Base-by-base conservation (phyloP, 805 yeast genomes). In the Candida piceae region DNA sequence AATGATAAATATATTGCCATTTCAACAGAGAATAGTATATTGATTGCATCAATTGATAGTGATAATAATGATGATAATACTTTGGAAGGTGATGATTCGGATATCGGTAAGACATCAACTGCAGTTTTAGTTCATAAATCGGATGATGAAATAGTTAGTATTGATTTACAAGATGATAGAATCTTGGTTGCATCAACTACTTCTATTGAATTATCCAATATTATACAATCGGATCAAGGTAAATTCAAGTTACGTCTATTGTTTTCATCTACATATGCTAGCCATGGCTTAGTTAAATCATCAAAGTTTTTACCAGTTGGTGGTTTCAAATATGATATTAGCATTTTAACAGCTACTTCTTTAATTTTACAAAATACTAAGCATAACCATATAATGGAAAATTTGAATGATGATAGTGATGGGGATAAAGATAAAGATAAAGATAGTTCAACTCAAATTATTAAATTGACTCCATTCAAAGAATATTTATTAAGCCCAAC, bases 341-440 rank as follows among this genome's bases (percentile, higher is more conserved):
- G 46, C 1, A 46, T 57, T 19, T 37, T 57, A 19, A 52, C 61
- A 7, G 27, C 48, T 3, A 34, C 34, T 12, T 48, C 53, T 1
- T 32, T 57, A 20, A 42, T 45, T n/a, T 38, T 57, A 9, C 55
- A 47, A 32, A 48, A 35, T n/a, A 32, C 35, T 8, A 36, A 41
- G 18, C 34, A 29, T 12, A 9, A 28, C 34, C 13, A 19, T 34
- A 16, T 28, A 27, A 10, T 23, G 19, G 4, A 8, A 16, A n/a
- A n/a, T 17, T 9, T 16, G n/a, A 12, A 15, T 6, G 19, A 13
- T 16, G 26, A 24, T 18, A 18, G 11, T 13, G 16, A 22, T 16
- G n/a, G 16, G 20, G 38, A 43, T 16, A 10, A 30, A 13, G 34
- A 31, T 6, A 23, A 22, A 5, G 15, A 29, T 10, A 17, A 22